phyloP scores from a whole-genome alignment of 1,284 basidiomycete species.

The Rhodotorula sp. region DNA sequence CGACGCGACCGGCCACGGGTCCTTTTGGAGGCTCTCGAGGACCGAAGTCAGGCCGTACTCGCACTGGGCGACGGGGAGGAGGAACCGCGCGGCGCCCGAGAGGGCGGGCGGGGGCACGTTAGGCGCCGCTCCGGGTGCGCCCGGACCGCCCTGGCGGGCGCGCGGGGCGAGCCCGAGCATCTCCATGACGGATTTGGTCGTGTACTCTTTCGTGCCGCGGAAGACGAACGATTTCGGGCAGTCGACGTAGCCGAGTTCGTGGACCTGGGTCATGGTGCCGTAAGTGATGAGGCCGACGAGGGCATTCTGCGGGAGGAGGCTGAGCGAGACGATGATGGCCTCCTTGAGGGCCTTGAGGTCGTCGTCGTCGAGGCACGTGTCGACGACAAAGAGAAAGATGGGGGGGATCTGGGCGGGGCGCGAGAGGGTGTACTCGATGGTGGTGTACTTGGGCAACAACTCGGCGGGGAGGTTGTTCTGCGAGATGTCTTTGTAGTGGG shows the following conservation, averaged over 20 bases:
- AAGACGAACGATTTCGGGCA: slow-evolving; percentile 99
- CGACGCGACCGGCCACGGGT: slow-evolving; percentile 96
- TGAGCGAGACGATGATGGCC: slow-evolving; percentile 56
- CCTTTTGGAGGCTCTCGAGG: slow-evolving; percentile 81
- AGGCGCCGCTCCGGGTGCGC: slow-evolving; percentile 57
- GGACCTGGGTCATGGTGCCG: slow-evolving; percentile 71
- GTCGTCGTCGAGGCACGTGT: slow-evolving; percentile 79
- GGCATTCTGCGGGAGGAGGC: slow-evolving; percentile 15
- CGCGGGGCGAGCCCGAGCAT: slow-evolving; percentile 86
- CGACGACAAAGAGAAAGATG: slow-evolving; percentile 94
- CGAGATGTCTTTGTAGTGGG: slow-evolving; percentile 98
- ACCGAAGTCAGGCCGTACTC: slow-evolving; percentile 97
- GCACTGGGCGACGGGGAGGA: slow-evolving; percentile 87
- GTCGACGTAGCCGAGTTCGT: slow-evolving; percentile 94
- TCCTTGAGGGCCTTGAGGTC: slow-evolving; percentile 93
- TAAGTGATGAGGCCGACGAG: slow-evolving; percentile 24
- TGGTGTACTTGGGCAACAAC: slow-evolving; percentile 95
- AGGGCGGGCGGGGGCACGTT: slow-evolving; percentile 71
- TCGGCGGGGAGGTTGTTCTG: slow-evolving; percentile 95
- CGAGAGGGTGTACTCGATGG: slow-evolving; percentile 96
- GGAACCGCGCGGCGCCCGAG: slow-evolving; percentile 86
- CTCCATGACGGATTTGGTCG: slow-evolving; percentile 94
- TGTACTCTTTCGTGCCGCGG: slow-evolving; percentile 97
- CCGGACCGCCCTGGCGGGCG: slow-evolving; percentile 48
- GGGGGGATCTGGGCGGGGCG: slow-evolving; percentile 89